Percentiles rank a stretch among this genome's conserved stretches.
phyloP scores from a whole-genome alignment of 106 monocot genomes.

The Dendrobium chrysotoxum region DNA sequence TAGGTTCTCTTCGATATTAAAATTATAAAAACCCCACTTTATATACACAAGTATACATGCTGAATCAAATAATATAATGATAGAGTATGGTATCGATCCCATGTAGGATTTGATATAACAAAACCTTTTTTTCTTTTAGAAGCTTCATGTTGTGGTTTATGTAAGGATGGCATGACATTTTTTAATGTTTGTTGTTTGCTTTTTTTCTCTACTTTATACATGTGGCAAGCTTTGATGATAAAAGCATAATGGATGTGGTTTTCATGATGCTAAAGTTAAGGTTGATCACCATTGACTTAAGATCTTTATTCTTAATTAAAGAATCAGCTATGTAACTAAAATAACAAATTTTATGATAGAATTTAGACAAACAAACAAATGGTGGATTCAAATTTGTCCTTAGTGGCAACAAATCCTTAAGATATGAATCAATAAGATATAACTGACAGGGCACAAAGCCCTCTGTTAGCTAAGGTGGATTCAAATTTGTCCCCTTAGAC shows the following conservation, averaged over 20 bases:
- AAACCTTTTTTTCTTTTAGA: not conserved
- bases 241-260: not conserved
- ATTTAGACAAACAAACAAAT: constrained; percentile 18
- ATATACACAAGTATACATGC: too few relatives aligned
- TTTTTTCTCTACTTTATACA: not conserved
- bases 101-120: too few relatives aligned
- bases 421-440: too few relatives aligned
- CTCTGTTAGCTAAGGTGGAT: too few relatives aligned
- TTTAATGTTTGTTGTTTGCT: not conserved
- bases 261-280: not conserved
- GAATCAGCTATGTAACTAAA: not conserved
- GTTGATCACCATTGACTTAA: not conserved
- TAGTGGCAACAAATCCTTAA: too few relatives aligned
- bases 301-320: not conserved
- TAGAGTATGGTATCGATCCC: too few relatives aligned
- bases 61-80: too few relatives aligned
- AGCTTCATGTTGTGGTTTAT: not conserved
- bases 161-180: not conserved
- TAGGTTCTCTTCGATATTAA: too few relatives aligned
- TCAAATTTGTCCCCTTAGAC: too few relatives aligned
- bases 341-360: constrained; percentile 17
- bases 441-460: too few relatives aligned
- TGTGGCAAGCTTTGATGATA: not conserved
- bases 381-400: too few relatives aligned
- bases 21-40: too few relatives aligned